Conservation (phyloP, 257 asterid genomes). For the Lantana camara region DNA sequence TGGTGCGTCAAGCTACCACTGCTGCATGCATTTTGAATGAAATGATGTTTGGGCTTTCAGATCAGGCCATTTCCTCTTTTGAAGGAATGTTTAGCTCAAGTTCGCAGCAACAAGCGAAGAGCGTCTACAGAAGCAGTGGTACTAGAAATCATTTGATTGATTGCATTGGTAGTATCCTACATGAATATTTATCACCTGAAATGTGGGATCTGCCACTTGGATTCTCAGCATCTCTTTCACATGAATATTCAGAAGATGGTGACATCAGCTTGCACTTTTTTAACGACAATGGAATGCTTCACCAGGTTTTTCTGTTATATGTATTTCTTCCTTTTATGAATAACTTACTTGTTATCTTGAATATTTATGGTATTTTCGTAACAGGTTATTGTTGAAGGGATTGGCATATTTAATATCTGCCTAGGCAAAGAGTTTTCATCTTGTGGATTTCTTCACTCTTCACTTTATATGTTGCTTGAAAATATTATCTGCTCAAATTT, state of each 20-base stretch:
- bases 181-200: constrained; percentile 92
- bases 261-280: constrained; percentile 61
- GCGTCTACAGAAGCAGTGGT: constrained; percentile 32
- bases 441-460: constrained; percentile 91
- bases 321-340: constrained; percentile 11
- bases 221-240: constrained; percentile 43
- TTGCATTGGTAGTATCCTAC: constrained; percentile 77
- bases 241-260: constrained; percentile 59
- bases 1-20: constrained; percentile 91
- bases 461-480: constrained; percentile 87
- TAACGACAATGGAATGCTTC: constrained; percentile 83
- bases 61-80: constrained; percentile 53
- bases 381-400: constrained; percentile 90
- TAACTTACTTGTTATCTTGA: constrained; percentile 5
- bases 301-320: constrained; percentile 60
- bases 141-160: constrained; percentile 62
- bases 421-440: constrained; percentile 76
- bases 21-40: constrained; percentile 87
- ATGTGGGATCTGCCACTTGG: constrained; percentile 89
- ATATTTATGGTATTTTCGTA: constrained; percentile 21
- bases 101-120: constrained; percentile 33
- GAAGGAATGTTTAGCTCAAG: constrained; percentile 45
- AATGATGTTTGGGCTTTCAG: constrained; percentile 85
- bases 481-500: constrained; percentile 84
- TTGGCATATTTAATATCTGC: constrained; percentile 74